Percentiles rank a stretch among this genome's conserved stretches.
Evolutionary conservation across 2,329 filamentous ascomycete species (phyloP).

Genomic region (Cyphellophora europaea): DNA sequence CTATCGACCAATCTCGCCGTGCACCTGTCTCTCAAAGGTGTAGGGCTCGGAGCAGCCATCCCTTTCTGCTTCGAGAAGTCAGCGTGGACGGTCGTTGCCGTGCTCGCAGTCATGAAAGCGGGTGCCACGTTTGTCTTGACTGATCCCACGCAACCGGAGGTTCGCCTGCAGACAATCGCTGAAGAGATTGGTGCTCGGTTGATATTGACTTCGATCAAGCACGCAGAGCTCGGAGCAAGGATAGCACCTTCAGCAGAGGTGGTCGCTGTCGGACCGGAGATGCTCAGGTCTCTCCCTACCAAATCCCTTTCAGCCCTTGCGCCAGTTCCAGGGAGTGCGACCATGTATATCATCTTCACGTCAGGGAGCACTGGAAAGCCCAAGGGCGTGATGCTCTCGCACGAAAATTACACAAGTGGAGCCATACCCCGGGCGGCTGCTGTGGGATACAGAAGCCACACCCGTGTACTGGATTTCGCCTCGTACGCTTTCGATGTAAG

Average conservation of each 20-base stretch:
- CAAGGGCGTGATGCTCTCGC: conserved; percentile 27
- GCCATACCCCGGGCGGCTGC: conserved; percentile 40
- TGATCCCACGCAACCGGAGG: conserved; percentile 30
- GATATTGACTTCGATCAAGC: conserved; percentile 25
- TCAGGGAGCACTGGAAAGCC: conserved; percentile 22
- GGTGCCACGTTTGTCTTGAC: conserved; percentile 33
- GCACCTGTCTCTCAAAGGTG: conserved; percentile 27
- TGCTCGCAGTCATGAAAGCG: conserved; percentile 31
- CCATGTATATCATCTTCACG: conserved; percentile 25
- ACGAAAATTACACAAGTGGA: conserved; percentile 23
- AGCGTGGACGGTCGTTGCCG: conserved; percentile 31
- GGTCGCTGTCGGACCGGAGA: conserved; percentile 18
- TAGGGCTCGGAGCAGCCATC: conserved; percentile 30
- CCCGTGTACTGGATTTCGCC: conserved; percentile 31
- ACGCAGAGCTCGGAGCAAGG: conserved; percentile 19
- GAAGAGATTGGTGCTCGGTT: conserved; percentile 25
- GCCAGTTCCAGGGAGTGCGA: conserved; percentile 26
- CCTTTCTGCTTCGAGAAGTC: conserved; percentile 35
- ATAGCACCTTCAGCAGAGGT: conserved; percentile 27
- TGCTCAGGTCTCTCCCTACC: too few relatives aligned
- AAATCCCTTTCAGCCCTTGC: too few relatives aligned
- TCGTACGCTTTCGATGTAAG: conserved; percentile 38
- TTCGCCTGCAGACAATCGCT: conserved; percentile 26
- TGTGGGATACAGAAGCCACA: conserved; percentile 28
- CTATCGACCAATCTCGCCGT: conserved; percentile 25